Conservation (phyloP, 78 protist species). For the Monosiga brevicollis region DNA sequence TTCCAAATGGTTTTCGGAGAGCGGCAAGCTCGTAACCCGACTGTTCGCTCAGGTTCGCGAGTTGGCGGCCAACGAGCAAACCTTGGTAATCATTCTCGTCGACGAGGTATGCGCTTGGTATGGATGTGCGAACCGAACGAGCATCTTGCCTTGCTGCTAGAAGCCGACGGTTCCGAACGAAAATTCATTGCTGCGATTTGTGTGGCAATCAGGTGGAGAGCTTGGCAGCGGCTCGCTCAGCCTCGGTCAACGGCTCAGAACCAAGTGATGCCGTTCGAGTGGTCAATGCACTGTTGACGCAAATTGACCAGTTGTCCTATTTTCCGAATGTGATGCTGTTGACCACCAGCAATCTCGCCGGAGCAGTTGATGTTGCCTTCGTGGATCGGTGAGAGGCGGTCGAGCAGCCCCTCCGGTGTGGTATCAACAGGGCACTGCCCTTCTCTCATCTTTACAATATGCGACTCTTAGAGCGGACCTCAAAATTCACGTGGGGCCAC, state of each 20-base stretch:
- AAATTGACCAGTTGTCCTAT: conserved; percentile 82
- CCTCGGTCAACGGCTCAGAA: conserved; percentile 68
- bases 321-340: too few relatives aligned
- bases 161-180: neutral
- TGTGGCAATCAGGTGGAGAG: conserved; percentile 67
- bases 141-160: neutral
- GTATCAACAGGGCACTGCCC: too few relatives aligned
- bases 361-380: too few relatives aligned
- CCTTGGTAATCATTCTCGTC: conserved; percentile 55
- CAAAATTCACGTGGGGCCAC: too few relatives aligned
- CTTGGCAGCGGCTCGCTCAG: conserved; percentile 73
- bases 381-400: too few relatives aligned
- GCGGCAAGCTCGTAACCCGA: conserved; percentile 88
- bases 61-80: conserved; percentile 33
- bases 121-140: neutral
- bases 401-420: too few relatives aligned
- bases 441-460: too few relatives aligned
- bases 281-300: conserved; percentile 96
- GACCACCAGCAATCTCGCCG: too few relatives aligned
- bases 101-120: conserved; percentile 29
- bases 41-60: conserved; percentile 66
- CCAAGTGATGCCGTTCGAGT: conserved; percentile 94
- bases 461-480: too few relatives aligned
- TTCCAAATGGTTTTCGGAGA: conserved; percentile 92
- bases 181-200: neutral